A percentile compares a stretch with the other conserved stretches of the same genome.
Evolutionary conservation across 148 eudicot species (phyloP).

Genomic region (Gaultheria prostrata): DNA sequence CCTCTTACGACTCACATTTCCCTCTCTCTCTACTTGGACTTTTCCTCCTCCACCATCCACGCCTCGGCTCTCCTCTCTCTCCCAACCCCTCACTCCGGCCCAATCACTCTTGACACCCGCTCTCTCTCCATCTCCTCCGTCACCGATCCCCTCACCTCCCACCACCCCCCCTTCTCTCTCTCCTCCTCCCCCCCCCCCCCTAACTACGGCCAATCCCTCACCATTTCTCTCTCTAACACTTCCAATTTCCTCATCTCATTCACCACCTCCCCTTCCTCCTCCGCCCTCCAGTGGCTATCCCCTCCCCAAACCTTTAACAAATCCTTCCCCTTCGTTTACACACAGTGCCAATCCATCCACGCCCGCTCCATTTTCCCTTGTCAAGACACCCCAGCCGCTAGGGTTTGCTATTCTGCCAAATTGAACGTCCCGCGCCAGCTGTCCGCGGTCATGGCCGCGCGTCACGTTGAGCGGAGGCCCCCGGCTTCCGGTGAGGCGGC

Average conservation of each 20-base stretch:
- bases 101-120: slow-evolving; percentile 47
- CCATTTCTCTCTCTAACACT: slow-evolving; percentile 30
- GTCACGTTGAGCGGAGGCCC: slow-evolving; percentile 57
- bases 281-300: slow-evolving; percentile 89
- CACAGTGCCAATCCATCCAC: slow-evolving; percentile 93
- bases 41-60: slow-evolving; percentile 42
- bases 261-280: slow-evolving; percentile 30
- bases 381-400: slow-evolving; percentile 90
- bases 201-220: slow-evolving; percentile 40
- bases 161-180: slow-evolving; percentile 49
- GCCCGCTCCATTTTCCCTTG: slow-evolving; percentile 86
- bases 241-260: slow-evolving; percentile 27
- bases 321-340: slow-evolving; percentile 66
- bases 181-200: slow-evolving; percentile 36
- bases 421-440: slow-evolving; percentile 62
- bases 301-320: slow-evolving; percentile 83
- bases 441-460: slow-evolving; percentile 81
- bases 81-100: slow-evolving; percentile 29
- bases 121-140: slow-evolving; percentile 45
- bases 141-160: slow-evolving; percentile 24
- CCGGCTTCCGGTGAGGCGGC: slow-evolving; percentile 65
- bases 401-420: slow-evolving; percentile 54
- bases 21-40: slow-evolving; percentile 43
- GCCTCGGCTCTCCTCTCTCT: slow-evolving; percentile 41
- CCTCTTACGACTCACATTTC: slow-evolving; percentile 55